Evolutionary conservation across 108 stramenopile genomes (phyloP), one percentile per base, ranked within the genome.

Genomic region (Nitzschia sp.): DNA sequence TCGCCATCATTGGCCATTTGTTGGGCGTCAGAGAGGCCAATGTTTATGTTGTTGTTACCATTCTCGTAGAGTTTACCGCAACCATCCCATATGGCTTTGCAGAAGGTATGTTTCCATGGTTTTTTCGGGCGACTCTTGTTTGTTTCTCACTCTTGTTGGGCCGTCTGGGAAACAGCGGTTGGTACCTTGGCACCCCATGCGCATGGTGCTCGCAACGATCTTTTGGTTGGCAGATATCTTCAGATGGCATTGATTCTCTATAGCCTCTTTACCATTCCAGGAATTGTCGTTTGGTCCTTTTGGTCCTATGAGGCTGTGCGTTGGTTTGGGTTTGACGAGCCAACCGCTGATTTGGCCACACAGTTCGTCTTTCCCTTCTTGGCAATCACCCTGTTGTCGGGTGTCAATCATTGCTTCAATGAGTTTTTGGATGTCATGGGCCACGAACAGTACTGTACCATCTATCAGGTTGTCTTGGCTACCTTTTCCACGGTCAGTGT

Each of bases 211-310:
- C 61, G 57, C 48, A 83, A 86, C 57, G 42, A 87, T 71, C 42
- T 71, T 10, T 43, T 87, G 44, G 76, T 81, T 10, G 89, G 89
- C n/a, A 80, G 86, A 55, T 86, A 85, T 58, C 53, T 87, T n/a
- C 86, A 87, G 58, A 10, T 87, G 6, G 61, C 75, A n/a, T 53
- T 73, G n/a, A 54, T 87, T 12, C 52, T 77, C 8, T 90, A 83
- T 52, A 34, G 57, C 2, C 26, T 83, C 17, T 50, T 61, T 9
- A 56, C 54, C 20, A 41, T 83, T 41, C 81, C 83, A 3, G 52
- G 73, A 12, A 41, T 71, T 14, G 19, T 82, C 25, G 22, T 83
- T 7, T 79, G 82, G 79, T 65, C 58, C 3, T 63, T 70, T 25
- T 78, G 62, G 37, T 82, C 78, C 34, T 78, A 85, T 12, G 57